phyloP scores from a whole-genome alignment of 2,329 filamentous ascomycete genomes.

The Coniella lustricola region DNA sequence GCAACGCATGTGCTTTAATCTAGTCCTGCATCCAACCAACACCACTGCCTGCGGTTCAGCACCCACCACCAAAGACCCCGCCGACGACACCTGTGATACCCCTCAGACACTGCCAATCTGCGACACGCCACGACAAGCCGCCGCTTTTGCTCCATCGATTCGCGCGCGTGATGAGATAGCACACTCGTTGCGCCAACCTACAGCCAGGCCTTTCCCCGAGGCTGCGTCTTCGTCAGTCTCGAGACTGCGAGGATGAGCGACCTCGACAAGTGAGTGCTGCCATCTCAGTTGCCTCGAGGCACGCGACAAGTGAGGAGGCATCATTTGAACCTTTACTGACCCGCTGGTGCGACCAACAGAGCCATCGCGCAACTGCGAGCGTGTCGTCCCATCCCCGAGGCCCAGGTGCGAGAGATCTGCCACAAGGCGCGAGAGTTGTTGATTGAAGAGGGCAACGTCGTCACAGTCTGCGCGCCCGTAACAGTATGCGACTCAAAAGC shows the following conservation, averaged over 20 bases:
- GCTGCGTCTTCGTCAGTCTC: conserved; percentile 9
- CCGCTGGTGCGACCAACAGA: conserved; percentile 39
- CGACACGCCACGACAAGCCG: not conserved
- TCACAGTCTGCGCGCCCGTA: conserved; percentile 88
- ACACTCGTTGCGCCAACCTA: not conserved
- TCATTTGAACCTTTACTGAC: too few species aligned
- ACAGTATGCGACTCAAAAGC: conserved; percentile 51
- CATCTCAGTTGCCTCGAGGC: too few species aligned
- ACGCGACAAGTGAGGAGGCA: too few species aligned
- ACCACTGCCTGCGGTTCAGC: not conserved
- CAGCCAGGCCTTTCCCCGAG: conserved; percentile 3
- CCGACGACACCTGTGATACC: not conserved
- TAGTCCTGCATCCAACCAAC: not conserved
- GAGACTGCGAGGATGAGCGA: conserved; percentile 6
- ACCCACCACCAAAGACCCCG: not conserved
- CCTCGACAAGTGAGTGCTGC: conserved; percentile 63
- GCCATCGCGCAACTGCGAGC: conserved; percentile 92
- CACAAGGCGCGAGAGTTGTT: conserved; percentile 94
- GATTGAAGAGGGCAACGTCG: conserved; percentile 96
- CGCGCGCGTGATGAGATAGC: conserved; percentile 6
- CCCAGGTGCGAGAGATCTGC: conserved; percentile 91
- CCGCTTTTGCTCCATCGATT: not conserved
- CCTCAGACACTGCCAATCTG: not conserved
- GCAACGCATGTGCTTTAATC: not conserved
- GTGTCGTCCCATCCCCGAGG: conserved; percentile 91